These are phyloP conservation scores for Colletotrichum sp. DNA, from an alignment of 2,329 filamentous ascomycete species.

Conservation along the genomic window DNA sequence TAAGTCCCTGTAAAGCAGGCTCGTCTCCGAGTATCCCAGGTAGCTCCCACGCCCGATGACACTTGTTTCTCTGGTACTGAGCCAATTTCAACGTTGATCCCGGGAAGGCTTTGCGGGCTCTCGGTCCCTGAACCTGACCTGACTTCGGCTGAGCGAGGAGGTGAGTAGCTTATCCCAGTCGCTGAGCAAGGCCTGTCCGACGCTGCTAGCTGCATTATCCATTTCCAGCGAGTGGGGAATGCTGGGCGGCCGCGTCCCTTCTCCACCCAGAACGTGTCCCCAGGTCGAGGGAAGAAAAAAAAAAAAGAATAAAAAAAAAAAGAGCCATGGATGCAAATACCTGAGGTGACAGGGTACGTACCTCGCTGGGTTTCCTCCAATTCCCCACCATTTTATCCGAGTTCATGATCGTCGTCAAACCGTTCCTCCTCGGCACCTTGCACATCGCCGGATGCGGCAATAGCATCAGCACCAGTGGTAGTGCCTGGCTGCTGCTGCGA, in stretches of 20 bases:
- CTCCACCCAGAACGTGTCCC: constrained; percentile 6
- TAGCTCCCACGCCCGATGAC: background rate
- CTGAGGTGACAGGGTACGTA: background rate
- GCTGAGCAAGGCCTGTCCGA: background rate
- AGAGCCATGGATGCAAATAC: background rate
- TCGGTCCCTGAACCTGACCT: background rate
- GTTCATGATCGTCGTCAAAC: constrained; percentile 6
- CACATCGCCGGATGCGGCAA: background rate
- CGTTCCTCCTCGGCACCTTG: background rate
- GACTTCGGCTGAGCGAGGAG: background rate
- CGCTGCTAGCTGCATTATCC: background rate
- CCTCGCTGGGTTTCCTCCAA: background rate
- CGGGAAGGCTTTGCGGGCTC: background rate
- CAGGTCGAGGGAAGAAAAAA: background rate
- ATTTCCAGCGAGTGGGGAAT: constrained; percentile 1
- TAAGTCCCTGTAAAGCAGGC: background rate
- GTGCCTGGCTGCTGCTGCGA: background rate
- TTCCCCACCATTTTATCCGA: constrained; percentile 6
- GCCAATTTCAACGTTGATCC: background rate
- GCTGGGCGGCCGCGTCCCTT: constrained; percentile 1
- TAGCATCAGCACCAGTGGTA: background rate
- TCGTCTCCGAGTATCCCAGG: background rate
- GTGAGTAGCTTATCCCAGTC: constrained; percentile 11
- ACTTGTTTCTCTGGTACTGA: background rate
- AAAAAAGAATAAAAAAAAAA: background rate